Evolutionary conservation across 306 rosid species (phyloP).

Genomic region (Dicorynia guianensis): DNA sequence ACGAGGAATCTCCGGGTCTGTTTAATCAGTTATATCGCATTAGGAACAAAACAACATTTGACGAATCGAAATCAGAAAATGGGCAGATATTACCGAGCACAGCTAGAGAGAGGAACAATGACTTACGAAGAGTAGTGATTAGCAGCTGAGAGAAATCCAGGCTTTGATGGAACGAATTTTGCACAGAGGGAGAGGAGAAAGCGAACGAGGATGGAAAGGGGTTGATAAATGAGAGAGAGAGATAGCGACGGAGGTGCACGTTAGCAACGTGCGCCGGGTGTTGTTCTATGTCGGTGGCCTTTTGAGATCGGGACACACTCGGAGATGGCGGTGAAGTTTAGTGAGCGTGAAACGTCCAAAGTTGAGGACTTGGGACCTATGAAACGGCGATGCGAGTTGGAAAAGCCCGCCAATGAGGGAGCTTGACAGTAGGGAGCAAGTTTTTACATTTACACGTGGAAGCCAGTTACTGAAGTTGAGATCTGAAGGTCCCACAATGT

Average conservation of each 20-base stretch:
- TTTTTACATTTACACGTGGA: too few species aligned
- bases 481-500: too few species aligned
- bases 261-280: conserved; percentile 38
- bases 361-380: too few species aligned
- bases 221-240: background rate
- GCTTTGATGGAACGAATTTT: conserved; percentile 28
- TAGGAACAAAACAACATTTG: background rate
- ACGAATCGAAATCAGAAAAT: conserved; percentile 8
- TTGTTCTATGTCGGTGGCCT: conserved; percentile 52
- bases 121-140: conserved; percentile 38
- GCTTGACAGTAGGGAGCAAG: too few species aligned
- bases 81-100: background rate
- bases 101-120: background rate
- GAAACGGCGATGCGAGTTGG: too few species aligned
- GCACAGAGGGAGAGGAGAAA: conserved; percentile 11
- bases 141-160: conserved; percentile 41
- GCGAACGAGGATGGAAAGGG: too few species aligned
- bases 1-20: conserved; percentile 19
- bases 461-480: too few species aligned
- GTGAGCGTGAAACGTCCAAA: background rate
- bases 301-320: conserved; percentile 40
- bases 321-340: conserved; percentile 19
- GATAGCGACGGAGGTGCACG: conserved; percentile 39
- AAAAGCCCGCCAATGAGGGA: too few species aligned
- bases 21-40: conserved; percentile 25